These are phyloP conservation scores for Hansenula sp. DNA, from an alignment of 1,139 yeast species.

Conservation along the genomic window DNA sequence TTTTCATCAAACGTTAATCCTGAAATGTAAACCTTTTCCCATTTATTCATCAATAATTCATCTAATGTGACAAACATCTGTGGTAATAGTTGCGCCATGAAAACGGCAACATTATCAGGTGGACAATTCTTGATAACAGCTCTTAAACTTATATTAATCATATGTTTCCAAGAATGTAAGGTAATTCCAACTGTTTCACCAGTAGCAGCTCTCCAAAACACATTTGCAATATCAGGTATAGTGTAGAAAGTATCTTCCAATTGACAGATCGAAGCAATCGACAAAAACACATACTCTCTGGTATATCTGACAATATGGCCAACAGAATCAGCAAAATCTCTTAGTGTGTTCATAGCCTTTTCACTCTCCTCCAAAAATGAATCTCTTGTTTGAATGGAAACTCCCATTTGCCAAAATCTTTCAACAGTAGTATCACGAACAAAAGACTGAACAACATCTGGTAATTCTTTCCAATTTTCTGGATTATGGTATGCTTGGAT, in stretches of 20 bases:
- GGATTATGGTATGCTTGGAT: slow-evolving; percentile 95
- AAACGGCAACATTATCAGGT: slow-evolving; percentile 54
- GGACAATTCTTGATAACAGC: slow-evolving; percentile 91
- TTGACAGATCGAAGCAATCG: slow-evolving; percentile 86
- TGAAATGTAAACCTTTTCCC: slow-evolving; percentile 68
- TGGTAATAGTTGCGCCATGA: slow-evolving; percentile 77
- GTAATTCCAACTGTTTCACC: slow-evolving; percentile 86
- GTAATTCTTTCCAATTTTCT: slow-evolving; percentile 81
- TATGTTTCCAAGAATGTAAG: slow-evolving; percentile 94
- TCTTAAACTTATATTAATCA: slow-evolving; percentile 84
- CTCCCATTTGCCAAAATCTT: slow-evolving; percentile 98
- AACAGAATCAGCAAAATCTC: slow-evolving; percentile 98
- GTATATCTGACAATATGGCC: slow-evolving; percentile 95
- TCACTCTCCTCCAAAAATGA: slow-evolving; percentile 93
- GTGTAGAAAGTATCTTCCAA: slow-evolving; percentile 86
- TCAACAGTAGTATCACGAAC: slow-evolving; percentile 86
- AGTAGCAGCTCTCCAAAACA: slow-evolving; percentile 80
- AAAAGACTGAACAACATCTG: slow-evolving; percentile 85
- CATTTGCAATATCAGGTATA: slow-evolving; percentile 73
- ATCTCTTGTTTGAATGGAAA: slow-evolving; percentile 89
- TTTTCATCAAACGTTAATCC: slow-evolving; percentile 56
- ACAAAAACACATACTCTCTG: slow-evolving; percentile 88
- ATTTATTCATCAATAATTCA: slow-evolving; percentile 58
- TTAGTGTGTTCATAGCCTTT: slow-evolving; percentile 84
- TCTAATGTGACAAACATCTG: slow-evolving; percentile 71